Evolutionary conservation across 2,329 filamentous ascomycete species (phyloP).

Genomic region (Aspergillus pseudoglaucus): DNA sequence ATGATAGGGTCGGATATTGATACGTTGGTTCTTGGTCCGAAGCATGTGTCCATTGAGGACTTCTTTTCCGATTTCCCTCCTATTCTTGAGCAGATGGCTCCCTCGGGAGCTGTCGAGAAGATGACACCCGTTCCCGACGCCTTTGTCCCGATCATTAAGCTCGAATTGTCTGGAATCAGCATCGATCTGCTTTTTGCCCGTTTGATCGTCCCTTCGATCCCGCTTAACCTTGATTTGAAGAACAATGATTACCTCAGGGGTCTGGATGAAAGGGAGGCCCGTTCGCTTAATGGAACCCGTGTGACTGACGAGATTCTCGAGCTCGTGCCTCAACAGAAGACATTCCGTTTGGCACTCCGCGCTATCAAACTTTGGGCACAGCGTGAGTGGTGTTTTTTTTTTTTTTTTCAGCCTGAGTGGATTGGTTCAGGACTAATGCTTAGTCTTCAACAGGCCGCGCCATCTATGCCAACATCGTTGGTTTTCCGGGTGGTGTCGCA

Average conservation of each 20-base stretch:
- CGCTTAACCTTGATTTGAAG: conserved; percentile 65
- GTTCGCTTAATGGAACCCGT: conserved; percentile 87
- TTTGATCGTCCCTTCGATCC: conserved; percentile 64
- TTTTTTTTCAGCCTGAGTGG: not conserved
- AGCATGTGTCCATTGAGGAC: conserved; percentile 79
- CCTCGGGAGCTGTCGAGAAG: conserved; percentile 73
- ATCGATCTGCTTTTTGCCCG: conserved; percentile 90
- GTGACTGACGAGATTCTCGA: conserved; percentile 89
- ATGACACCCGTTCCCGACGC: conserved; percentile 81
- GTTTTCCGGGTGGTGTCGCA: conserved; percentile 91
- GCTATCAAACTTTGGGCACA: conserved; percentile 97
- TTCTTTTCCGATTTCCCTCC: conserved; percentile 89
- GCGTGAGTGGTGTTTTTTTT: conserved; percentile 34
- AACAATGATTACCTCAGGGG: conserved; percentile 82
- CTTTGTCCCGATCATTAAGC: conserved; percentile 95
- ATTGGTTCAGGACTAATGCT: not conserved
- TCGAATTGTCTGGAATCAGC: conserved; percentile 82
- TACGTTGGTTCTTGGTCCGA: conserved; percentile 85
- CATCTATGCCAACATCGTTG: conserved; percentile 93
- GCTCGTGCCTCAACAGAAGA: conserved; percentile 80
- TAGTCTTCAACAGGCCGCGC: conserved; percentile 53
- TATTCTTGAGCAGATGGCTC: conserved; percentile 68
- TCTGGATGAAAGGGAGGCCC: conserved; percentile 76
- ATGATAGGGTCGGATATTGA: conserved; percentile 87
- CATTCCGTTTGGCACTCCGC: conserved; percentile 80